Conservation (phyloP, 148 eudicot genomes). For the Camellia granthamiana region DNA sequence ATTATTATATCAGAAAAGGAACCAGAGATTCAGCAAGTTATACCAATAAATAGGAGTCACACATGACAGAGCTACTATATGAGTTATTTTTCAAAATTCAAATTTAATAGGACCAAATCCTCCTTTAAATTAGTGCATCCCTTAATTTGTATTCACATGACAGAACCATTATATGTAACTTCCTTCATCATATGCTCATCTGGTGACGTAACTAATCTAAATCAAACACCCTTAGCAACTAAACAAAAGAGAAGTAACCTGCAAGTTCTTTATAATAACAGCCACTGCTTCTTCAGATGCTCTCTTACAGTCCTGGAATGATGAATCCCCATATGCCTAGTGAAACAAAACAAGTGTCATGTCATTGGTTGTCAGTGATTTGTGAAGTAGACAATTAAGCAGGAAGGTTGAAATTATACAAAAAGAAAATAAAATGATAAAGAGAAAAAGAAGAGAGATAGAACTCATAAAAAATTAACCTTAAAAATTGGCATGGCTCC, state of each 20-base stretch:
- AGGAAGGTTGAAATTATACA: neutral
- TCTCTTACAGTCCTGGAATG: conserved; percentile 87
- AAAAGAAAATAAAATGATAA: neutral
- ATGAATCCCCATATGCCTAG: conserved; percentile 93
- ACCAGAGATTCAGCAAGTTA: neutral
- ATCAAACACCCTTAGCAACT: neutral
- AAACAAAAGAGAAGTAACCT: conserved; percentile 43
- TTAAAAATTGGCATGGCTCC: conserved; percentile 99
- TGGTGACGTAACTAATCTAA: neutral
- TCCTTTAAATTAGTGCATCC: neutral
- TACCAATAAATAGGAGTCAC: neutral
- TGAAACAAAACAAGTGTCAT: conserved; percentile 1
- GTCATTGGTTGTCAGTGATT: too few species aligned
- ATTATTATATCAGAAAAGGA: neutral
- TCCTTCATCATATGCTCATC: neutral
- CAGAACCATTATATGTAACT: neutral
- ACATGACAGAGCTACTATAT: too few species aligned
- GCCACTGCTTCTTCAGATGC: conserved; percentile 89
- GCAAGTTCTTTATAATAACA: conserved; percentile 69
- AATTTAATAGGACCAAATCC: neutral
- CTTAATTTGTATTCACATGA: neutral
- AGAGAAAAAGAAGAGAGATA: conserved; percentile 3
- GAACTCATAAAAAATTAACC: conserved; percentile 40
- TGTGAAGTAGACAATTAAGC: neutral
- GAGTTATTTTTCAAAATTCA: too few species aligned